These are phyloP conservation scores for Jackrogersella minutella DNA, from an alignment of 495 filamentous ascomycete species.

Conservation along the genomic window DNA sequence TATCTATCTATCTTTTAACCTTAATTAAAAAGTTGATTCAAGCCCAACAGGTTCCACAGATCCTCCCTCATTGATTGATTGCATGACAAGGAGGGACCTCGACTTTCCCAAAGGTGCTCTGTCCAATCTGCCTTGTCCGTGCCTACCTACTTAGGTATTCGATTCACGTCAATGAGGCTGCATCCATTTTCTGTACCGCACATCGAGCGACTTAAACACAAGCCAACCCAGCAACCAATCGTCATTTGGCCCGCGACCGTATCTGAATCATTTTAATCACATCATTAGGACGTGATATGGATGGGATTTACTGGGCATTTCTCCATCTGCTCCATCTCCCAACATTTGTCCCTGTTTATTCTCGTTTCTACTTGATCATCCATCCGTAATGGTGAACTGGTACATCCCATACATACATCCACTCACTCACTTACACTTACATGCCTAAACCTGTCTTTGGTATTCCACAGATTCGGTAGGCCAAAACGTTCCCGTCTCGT, in stretches of 20 bases:
- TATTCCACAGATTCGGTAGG: constrained; percentile 3
- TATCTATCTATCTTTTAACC: constrained; percentile 19
- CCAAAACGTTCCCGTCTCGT: constrained; percentile 14
- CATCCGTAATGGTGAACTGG: constrained; percentile 30
- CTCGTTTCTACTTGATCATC: constrained; percentile 17
- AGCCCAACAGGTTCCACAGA: constrained; percentile 34
- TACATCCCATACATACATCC: too few relatives aligned
- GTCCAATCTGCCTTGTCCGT: constrained; percentile 8
- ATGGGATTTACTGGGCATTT: constrained; percentile 6
- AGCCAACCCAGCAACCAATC: constrained; percentile 23
- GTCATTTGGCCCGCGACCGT: constrained; percentile 29
- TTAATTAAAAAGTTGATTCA: constrained; percentile 29
- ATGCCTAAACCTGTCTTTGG: not conserved
- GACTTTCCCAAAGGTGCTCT: not conserved
- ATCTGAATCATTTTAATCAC: constrained; percentile 38
- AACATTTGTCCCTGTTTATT: constrained; percentile 11
- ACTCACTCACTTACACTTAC: not conserved
- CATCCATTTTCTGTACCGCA: constrained; percentile 8
- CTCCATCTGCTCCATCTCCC: too few relatives aligned
- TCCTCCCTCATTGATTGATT: constrained; percentile 19
- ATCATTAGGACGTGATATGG: constrained; percentile 34
- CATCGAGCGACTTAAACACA: constrained; percentile 14
- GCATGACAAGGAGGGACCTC: constrained; percentile 1
- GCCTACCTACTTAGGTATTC: too few relatives aligned
- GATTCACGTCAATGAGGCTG: constrained; percentile 20